phyloP scores from a whole-genome alignment of 2,329 filamentous ascomycete genomes.

The Aureobasidium sp. region DNA sequence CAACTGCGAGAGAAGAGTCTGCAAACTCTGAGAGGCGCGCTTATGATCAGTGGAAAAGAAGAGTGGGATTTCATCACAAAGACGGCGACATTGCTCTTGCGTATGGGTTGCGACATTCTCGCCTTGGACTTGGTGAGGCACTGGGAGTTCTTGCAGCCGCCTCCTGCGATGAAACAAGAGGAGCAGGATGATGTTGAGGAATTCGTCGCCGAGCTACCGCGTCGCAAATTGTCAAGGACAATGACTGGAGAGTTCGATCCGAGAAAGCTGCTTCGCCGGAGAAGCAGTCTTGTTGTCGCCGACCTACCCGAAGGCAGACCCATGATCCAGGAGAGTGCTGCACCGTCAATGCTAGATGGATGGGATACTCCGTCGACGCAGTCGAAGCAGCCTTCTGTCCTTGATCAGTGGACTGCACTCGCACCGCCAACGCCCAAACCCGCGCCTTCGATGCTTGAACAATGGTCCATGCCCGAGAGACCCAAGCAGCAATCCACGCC shows the following conservation, averaged over 20 bases:
- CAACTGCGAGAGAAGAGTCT: conserved; percentile 74
- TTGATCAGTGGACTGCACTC: conserved; percentile 14
- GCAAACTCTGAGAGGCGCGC: conserved; percentile 74
- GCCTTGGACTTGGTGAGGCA: conserved; percentile 76
- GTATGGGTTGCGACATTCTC: conserved; percentile 67
- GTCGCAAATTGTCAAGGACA: conserved; percentile 9
- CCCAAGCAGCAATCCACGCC: neutral
- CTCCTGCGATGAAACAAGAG: neutral
- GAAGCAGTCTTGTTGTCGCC: conserved; percentile 71
- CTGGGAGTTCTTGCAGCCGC: conserved; percentile 58
- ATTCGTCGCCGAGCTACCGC: conserved; percentile 16
- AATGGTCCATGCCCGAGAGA: conserved; percentile 14
- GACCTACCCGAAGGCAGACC: conserved; percentile 48
- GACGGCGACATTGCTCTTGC: conserved; percentile 47
- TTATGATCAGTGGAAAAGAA: conserved; percentile 65
- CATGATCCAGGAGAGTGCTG: conserved; percentile 28
- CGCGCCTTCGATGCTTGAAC: conserved; percentile 18
- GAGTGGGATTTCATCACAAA: conserved; percentile 89
- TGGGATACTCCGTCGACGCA: neutral
- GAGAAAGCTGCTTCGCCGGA: conserved; percentile 57
- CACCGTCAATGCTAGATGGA: conserved; percentile 19
- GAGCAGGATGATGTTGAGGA: conserved; percentile 21
- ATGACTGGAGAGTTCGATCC: conserved; percentile 44
- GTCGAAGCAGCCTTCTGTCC: conserved; percentile 25
- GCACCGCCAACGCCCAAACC: neutral